Evolutionary conservation across 305 asterid genomes (phyloP).

Genomic region (Fraxinus albicans): DNA sequence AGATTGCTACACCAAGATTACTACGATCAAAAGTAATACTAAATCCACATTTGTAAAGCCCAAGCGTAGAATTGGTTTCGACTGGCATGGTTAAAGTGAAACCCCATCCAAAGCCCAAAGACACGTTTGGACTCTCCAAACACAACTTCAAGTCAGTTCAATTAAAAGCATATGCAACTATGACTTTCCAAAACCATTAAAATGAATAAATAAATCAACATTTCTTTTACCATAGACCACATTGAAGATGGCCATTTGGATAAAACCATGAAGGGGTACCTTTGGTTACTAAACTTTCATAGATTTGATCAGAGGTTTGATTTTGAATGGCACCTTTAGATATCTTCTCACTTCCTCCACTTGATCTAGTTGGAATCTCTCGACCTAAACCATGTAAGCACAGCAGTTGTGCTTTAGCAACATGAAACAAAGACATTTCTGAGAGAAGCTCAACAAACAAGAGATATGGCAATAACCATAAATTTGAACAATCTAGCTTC

Average conservation of each 20-base stretch:
- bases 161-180: neutral
- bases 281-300: neutral
- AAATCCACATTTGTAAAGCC: conserved; percentile 12
- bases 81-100: conserved; percentile 4
- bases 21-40: conserved; percentile 20
- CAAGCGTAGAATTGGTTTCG: conserved; percentile 12
- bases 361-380: conserved; percentile 4
- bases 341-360: neutral
- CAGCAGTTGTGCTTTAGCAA: conserved; percentile 9
- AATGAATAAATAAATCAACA: conserved; percentile 6
- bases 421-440: conserved; percentile 2
- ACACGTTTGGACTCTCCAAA: neutral
- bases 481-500: conserved; percentile 13
- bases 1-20: conserved; percentile 26
- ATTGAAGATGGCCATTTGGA: neutral
- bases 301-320: conserved; percentile 12
- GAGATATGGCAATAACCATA: conserved; percentile 9
- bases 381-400: neutral
- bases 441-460: conserved; percentile 5
- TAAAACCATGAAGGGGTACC: neutral
- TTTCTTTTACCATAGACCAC: neutral
- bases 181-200: conserved; percentile 12
- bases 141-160: conserved; percentile 5
- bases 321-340: conserved; percentile 4
- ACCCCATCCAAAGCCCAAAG: conserved; percentile 14